Evolutionary conservation across 441 rosid genomes (phyloP), one percentile per base, ranked within the genome.

Genomic region (Melastoma candidum): DNA sequence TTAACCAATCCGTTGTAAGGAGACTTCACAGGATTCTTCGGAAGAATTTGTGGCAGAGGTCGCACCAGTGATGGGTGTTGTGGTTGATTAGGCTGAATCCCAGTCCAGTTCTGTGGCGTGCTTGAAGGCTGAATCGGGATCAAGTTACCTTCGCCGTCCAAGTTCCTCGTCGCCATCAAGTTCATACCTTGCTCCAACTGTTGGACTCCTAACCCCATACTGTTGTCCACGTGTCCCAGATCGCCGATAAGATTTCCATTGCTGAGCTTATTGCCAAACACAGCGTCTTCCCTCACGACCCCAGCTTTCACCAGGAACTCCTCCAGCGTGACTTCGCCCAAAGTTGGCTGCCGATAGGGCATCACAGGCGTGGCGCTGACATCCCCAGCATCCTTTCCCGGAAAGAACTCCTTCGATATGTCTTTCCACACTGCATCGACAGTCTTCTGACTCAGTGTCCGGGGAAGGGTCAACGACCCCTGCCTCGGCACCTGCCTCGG

Each of bases 361-460:
- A 76, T 54, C 48, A 47, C 74, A 22, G 48, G 68, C 51, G 29
- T 51, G 76, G 6, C 56, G 67, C 47, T 29, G 41, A 12, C 50
- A 64, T 56, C 1, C 26, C 47, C 59, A 11, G 54, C 72, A 60
- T 63, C 77, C 32, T 54, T 63, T 54, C 57, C 74, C 17, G 25
- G 2, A 14, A 58, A 75, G 54, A 32, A 61, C 26, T 80, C 95
- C 73, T 74, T 85, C 0, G 83, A 69, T 2, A 92, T 68, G 69
- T 81, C 81, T 69, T 60, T 88, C 97, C 95, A 88, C 11, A 92
- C 95, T 74, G 85, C 90, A 32, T 92, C 98, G 51, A 92, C 98
- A 0, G 90, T 88, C 75, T 81, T 92, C 56, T 74, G 85, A 63
- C 95, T 92, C 67, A 92, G 75, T 14, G 95, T 86, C 47, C 95